phyloP scores from a whole-genome alignment of 352 stramenopile genomes.

The Phytophthora niederhauseri region DNA sequence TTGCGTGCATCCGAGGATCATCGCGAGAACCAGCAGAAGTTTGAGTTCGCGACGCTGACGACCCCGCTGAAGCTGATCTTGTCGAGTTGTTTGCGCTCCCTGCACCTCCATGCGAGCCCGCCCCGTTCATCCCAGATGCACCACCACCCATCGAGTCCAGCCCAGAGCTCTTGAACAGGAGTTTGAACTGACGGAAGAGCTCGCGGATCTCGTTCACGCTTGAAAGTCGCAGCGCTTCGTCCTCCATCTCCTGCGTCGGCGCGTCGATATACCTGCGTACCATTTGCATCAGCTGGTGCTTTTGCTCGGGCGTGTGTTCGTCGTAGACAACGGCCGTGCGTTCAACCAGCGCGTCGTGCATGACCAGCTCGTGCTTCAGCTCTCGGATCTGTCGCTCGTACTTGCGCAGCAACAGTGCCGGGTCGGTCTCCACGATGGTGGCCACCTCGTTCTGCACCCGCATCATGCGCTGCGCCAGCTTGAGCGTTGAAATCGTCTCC shows the following conservation, averaged over 20 bases:
- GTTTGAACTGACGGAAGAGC: conserved; percentile 93
- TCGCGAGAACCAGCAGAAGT: conserved; percentile 53
- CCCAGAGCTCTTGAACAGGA: conserved; percentile 72
- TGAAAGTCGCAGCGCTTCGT: conserved; percentile 73
- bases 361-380: conserved; percentile 93
- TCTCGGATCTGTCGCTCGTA: conserved; percentile 94
- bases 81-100: conserved; percentile 33
- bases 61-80: conserved; percentile 54
- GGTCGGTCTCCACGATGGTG: conserved; percentile 89
- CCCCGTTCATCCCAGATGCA: conserved; percentile 8
- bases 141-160: conserved; percentile 2
- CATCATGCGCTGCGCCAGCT: conserved; percentile 95
- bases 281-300: conserved; percentile 75
- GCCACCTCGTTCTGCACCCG: conserved; percentile 91
- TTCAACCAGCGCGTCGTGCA: conserved; percentile 94
- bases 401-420: conserved; percentile 83
- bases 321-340: conserved; percentile 85
- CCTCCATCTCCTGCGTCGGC: conserved; percentile 68
- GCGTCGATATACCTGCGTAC: conserved; percentile 82
- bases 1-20: conserved; percentile 43
- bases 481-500: conserved; percentile 94
- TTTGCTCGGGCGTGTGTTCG: conserved; percentile 93
- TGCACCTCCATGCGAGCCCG: conserved; percentile 3
- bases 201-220: conserved; percentile 93
- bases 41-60: conserved; percentile 53